Percentiles rank a stretch among this genome's conserved stretches.
These are phyloP conservation scores for Saccharomycopsis sp. DNA, from an alignment of 805 yeast genomes.

Conservation along the genomic window DNA sequence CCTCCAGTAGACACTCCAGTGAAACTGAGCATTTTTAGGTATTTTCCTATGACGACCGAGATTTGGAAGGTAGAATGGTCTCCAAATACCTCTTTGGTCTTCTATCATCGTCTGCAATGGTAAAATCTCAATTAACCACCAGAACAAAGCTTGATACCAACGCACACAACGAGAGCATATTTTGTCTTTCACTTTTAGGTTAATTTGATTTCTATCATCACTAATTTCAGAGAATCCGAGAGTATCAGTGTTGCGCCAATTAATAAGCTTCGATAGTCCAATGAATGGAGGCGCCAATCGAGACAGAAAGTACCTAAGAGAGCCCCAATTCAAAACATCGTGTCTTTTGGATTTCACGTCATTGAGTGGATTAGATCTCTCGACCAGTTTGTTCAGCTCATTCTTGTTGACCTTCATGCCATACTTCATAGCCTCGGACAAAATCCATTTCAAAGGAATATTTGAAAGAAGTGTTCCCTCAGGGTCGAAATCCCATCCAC, in stretches of 20 bases:
- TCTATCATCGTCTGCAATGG: conserved; percentile 51
- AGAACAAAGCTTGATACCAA: conserved; percentile 29
- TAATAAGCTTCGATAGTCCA: neutral
- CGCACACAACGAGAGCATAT: neutral
- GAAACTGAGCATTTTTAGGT: conserved; percentile 42
- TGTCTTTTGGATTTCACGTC: conserved; percentile 46
- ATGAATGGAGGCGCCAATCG: neutral
- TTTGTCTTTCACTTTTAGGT: neutral
- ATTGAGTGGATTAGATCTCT: conserved; percentile 33
- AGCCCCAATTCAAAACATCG: conserved; percentile 34
- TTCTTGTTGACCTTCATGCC: conserved; percentile 43
- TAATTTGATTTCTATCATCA: neutral
- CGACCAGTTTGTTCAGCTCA: conserved; percentile 35
- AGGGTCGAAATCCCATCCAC: conserved; percentile 50
- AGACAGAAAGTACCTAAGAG: neutral
- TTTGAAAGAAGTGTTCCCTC: conserved; percentile 42
- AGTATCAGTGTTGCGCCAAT: neutral
- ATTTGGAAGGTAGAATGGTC: conserved; percentile 45
- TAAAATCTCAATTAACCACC: conserved; percentile 62
- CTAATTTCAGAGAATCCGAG: neutral
- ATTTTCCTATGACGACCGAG: conserved; percentile 46
- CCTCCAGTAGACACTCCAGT: conserved; percentile 63
- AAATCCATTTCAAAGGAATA: conserved; percentile 55
- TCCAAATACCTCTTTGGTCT: conserved; percentile 44
- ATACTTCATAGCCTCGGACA: conserved; percentile 43